These are phyloP conservation scores for Articulospora tetracladia DNA, from an alignment of 495 filamentous ascomycete genomes.

Conservation along the genomic window DNA sequence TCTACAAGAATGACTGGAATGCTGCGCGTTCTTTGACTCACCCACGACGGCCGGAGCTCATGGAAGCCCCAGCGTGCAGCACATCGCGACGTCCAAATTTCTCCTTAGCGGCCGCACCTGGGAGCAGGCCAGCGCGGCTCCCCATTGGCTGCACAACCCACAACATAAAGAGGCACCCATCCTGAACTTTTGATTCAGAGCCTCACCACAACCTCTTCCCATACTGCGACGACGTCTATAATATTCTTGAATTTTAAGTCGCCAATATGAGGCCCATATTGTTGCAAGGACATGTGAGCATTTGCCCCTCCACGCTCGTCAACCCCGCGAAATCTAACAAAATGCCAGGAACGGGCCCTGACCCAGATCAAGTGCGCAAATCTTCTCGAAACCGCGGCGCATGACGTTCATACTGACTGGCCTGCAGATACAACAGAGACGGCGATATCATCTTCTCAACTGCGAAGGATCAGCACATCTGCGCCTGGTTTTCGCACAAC, in stretches of 20 bases:
- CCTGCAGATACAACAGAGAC: conserved; percentile 78
- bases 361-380: conserved; percentile 87
- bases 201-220: neutral
- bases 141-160: too few relatives aligned
- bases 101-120: conserved; percentile 2
- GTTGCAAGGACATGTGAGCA: conserved; percentile 81
- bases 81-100: too few relatives aligned
- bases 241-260: conserved; percentile 4
- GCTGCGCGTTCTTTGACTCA: neutral
- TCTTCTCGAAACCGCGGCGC: neutral
- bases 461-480: conserved; percentile 94
- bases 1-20: neutral
- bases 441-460: conserved; percentile 97
- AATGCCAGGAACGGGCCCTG: conserved; percentile 79
- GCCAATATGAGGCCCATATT: conserved; percentile 88
- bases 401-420: conserved; percentile 14
- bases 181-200: neutral
- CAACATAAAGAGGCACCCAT: neutral
- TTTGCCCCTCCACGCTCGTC: conserved; percentile 1
- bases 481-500: conserved; percentile 91
- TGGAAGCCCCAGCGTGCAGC: too few relatives aligned
- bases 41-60: neutral
- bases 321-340: conserved; percentile 24
- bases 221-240: neutral
- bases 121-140: too few relatives aligned